Base-by-base conservation (phyloP, 139 green algal genomes). In the Chlamydomonas eustigma region DNA sequence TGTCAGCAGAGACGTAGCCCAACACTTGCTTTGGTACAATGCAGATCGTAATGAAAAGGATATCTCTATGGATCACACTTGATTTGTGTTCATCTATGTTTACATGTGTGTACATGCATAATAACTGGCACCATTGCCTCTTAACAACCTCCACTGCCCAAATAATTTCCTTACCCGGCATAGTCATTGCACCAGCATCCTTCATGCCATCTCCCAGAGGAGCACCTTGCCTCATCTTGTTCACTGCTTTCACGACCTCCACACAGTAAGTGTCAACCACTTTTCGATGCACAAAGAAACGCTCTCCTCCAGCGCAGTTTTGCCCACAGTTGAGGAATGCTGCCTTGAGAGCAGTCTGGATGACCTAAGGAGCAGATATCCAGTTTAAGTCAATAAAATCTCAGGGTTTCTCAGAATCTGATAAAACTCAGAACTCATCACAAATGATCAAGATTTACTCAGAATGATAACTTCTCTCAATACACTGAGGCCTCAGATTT, bases 221-320 rank as follows among this genome's bases (percentile, higher is more conserved):
- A 22, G 82, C 79, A 28, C 88, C 88, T 52, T 88, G 82, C 31
- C 82, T 64, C 77, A 91, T 81, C 28, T 36, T 50, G 3, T 52
- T 78, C 1, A 86, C 80, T 1, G 81, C 67, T 24, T 78, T 70
- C 24, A 74, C 68, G 12, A 84, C 75, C 4, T n/a, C 44, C 2
- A 28, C n/a, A 25, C 4, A 8, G 71, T 51, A 76, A 3, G 6
- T 2, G 28, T 76, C 44, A 25, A 76, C 12, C 25, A 76, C 71
- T 67, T 84, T 83, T 1, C 77, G 34, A 4, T 98, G 93, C 34
- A 99, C 91, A 58, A 97, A 91, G 79, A 98, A 98, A 37, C 95
- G 90, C 84, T 99, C 95, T 5, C 93, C 94, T 31, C 94, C 94
- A 1, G 92, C 90, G 76, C 95, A 98, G 88, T 98, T 99, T 86